Base-by-base conservation (phyloP, 768 basidiomycete species). In the Xanthoconium purpureum region DNA sequence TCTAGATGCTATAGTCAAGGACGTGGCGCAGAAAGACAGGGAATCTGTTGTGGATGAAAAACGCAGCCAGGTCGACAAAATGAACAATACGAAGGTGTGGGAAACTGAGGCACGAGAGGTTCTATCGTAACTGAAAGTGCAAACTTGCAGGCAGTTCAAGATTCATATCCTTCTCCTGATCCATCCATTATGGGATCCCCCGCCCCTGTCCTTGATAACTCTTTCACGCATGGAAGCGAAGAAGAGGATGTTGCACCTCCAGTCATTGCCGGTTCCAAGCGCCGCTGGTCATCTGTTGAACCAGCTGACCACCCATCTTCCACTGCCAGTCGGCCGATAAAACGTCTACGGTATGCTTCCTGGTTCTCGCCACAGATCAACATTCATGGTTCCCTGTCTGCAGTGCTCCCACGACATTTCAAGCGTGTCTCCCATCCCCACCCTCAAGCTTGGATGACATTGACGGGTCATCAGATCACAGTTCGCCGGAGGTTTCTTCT, bases 1-100 rank as follows among this genome's bases (percentile, higher is more conserved):
- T 44, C 37, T 76, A 3, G 71, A 72, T 15, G 48, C 54, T 0
- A 59, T 66, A 29, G 63, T 75, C 2, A 69, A 73, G 42, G 70
- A 70, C 54, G 55, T 67, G 44, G 68, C 68, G 0, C 60, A 63
- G 5, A 28, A 48, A 30, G 46, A 54, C 0, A 39, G n/a, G 30
- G 9, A 28, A 37, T 44, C n/a, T 28, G n/a, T 8, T 11, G 18
- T 10, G 24, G 24, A 12, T 17, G 29, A 28, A 29, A 5, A 29
- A 28, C 17, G 24, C 3, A 0, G 10, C 1, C 47, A 28, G 9
- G 13, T 5, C 3, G 11, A 38, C 24, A 20, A 13, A 30, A n/a
- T 9, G 5, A 36, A 35, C 13, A 1, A 13, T 10, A 17, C 18
- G 9, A 48, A 59, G 55, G 63, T 65, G 30, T 24, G 52, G 7